phyloP scores from a whole-genome alignment of 2,329 filamentous ascomycete genomes.

The Ilyonectria sp. region DNA sequence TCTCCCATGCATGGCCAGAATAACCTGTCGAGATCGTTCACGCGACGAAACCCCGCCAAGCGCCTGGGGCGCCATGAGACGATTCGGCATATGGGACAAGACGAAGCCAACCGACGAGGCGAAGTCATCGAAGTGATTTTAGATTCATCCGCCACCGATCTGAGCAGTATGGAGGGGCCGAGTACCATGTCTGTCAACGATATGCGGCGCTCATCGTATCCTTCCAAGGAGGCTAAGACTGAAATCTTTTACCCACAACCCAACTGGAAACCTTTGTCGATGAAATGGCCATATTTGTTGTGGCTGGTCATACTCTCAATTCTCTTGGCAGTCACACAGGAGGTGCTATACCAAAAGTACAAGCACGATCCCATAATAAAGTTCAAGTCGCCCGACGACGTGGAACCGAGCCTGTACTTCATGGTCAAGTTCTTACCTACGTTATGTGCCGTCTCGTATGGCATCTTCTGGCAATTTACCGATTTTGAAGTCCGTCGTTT shows the following conservation, averaged over 20 bases:
- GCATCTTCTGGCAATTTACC: slow-evolving; percentile 76
- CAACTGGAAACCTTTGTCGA: slow-evolving; percentile 77
- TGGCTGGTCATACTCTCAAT: slow-evolving; percentile 69
- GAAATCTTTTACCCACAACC: slow-evolving; percentile 74
- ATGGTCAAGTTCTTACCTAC: slow-evolving; percentile 76
- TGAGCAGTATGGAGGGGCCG: slow-evolving; percentile 67
- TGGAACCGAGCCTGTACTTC: slow-evolving; percentile 70
- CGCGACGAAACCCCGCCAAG: slow-evolving; percentile 50
- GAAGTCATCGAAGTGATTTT: slow-evolving; percentile 73
- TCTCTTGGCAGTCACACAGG: slow-evolving; percentile 66
- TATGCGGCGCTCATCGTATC: slow-evolving; percentile 57
- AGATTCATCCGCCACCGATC: slow-evolving; percentile 60
- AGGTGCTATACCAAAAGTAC: slow-evolving; percentile 69
- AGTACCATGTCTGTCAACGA: slow-evolving; percentile 46
- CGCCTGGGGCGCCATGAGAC: slow-evolving; percentile 55
- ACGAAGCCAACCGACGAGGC: slow-evolving; percentile 72
- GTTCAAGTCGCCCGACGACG: slow-evolving; percentile 66
- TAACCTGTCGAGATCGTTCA: slow-evolving; percentile 59
- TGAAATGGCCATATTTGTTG: slow-evolving; percentile 74
- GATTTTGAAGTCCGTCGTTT: slow-evolving; percentile 78
- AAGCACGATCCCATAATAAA: slow-evolving; percentile 60
- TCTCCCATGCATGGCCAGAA: slow-evolving; percentile 52
- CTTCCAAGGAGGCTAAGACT: slow-evolving; percentile 54
- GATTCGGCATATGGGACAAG: slow-evolving; percentile 67
- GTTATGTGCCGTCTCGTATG: slow-evolving; percentile 72